Percentiles rank a stretch among this genome's conserved stretches.
phyloP scores from a whole-genome alignment of 441 rosid species.

The Omphalea diandra region DNA sequence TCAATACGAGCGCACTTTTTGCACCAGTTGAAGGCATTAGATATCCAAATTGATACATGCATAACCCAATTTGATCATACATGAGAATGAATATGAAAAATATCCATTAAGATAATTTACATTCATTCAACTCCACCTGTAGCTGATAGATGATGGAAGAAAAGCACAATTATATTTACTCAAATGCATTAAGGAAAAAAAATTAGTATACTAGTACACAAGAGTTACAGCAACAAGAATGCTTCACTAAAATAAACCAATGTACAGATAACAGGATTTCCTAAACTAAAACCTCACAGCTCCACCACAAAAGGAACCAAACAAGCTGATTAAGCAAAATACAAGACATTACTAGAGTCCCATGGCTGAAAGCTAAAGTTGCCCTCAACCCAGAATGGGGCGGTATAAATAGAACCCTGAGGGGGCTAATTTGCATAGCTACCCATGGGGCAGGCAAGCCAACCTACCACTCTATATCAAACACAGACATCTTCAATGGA shows the following conservation, averaged over 20 bases:
- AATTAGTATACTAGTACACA: neutral
- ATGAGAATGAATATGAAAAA: too few relatives aligned
- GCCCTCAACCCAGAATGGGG: conserved; percentile 24
- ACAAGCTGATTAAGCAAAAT: conserved; percentile 15
- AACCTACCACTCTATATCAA: conserved; percentile 35
- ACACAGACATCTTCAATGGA: conserved; percentile 30
- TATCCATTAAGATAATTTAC: too few relatives aligned
- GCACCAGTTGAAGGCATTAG: too few relatives aligned
- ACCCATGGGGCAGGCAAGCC: conserved; percentile 43
- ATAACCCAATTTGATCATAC: neutral
- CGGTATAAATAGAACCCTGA: conserved; percentile 24
- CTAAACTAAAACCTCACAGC: conserved; percentile 35
- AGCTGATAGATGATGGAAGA: too few relatives aligned
- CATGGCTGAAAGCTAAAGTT: conserved; percentile 25
- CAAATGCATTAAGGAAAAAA: neutral
- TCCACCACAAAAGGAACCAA: conserved; percentile 32
- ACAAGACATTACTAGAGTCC: conserved; percentile 29
- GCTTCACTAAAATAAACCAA: conserved; percentile 32
- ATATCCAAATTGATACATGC: too few relatives aligned
- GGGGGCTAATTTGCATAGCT: conserved; percentile 29
- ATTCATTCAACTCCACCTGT: too few relatives aligned
- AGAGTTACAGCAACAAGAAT: conserved; percentile 23
- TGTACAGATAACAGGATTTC: conserved; percentile 39
- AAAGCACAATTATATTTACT: neutral
- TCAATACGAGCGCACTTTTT: too few relatives aligned